Base-by-base conservation (phyloP, 257 asterid species). In the Nicotiana paniculata region DNA sequence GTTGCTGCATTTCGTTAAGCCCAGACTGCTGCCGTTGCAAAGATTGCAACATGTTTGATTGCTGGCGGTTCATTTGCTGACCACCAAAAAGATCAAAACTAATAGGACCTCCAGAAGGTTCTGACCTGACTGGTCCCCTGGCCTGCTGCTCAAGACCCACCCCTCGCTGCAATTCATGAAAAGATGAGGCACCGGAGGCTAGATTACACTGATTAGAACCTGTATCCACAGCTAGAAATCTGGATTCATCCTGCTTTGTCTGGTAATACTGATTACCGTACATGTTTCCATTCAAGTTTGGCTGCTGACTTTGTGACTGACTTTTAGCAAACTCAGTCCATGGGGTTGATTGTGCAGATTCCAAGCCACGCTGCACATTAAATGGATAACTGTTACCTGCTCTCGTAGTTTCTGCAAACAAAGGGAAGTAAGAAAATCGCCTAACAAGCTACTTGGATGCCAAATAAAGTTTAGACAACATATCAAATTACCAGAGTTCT, bases 31-130 rank as follows among this genome's bases (percentile, higher is more conserved):
- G 99, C 15, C 76, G 93, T 88, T 91, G 97, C 84, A 93, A 70
- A 43, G 91, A 86, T 81, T 91, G 99, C 85, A 86, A 81, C 91
- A 89, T 85, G 86, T 90, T 88, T 77, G 92, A 77, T 78, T 93
- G 97, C 77, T 92, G 97, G 84, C 85, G 89, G 84, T 63, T 87
- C 94, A 91, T 92, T 92, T 90, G 98, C 82, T 90, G 98, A 88
- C 93, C 93, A 81, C 97, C 97, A 85, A 96, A 96, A 83, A 96
- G 93, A 89, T 93, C 97, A 86, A 93, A 93, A 90, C 96, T 85
- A 65, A 86, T 86, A 84, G 96, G 90, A 86, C 95, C 80, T 13
- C 82, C 90, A 46, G 95, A 87, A 77, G 92, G 83, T 82, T 90
- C 89, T 9, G 90, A 79, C 84, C 93, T 88, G 82, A 83, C 93